Base-by-base conservation (phyloP, 2,329 filamentous ascomycete genomes). In the Ceratocystis eucalypticola region DNA sequence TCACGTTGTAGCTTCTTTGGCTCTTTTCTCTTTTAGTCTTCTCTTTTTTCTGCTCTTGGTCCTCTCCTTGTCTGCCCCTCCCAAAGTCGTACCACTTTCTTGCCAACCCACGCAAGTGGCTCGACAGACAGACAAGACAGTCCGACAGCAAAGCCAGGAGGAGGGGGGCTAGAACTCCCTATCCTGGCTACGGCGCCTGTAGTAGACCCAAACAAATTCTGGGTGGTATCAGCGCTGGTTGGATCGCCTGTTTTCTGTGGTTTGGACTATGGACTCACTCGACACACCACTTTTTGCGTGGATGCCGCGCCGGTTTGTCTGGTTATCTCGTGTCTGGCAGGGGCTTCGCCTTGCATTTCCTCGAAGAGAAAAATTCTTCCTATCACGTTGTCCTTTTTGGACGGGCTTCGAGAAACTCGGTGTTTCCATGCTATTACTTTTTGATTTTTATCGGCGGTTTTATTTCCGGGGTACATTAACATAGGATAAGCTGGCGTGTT, bases 11-110 rank as follows among this genome's bases (percentile, higher is more conserved):
- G 33, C 33, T 12, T 37, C 33, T 37, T 37, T 37, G 33, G 33
- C 33, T 37, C 8, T 10, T n/a, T 62, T 37, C 44, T 17, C 28
- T 62, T 37, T n/a, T 33, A 37, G 10, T 37, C 8, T 37, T 62
- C 33, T 25, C 57, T 45, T n/a, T 50, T 28, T 57, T 28, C 53
- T 30, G 4, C 53, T 30, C 22, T 57, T 57, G 46, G 10, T 57
- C 10, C 20, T 57, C 53, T 30, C 22, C 53, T 15, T 10, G 15
- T 7, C 10, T 15, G 15, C 53, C 25, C 22, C 53, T 12, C 53
- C 53, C 10, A 57, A 12, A 57, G 53, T 57, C 53, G 53, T 57
- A 57, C 53, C 53, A 57, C 53, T 57, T 57, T 57, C 22, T 57
- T 4, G 22, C 12, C 46, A 50, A 22, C 46, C 46, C 46, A 50